Conservation (phyloP, 208 protist genomes). For the Phytomonas serpens region DNA sequence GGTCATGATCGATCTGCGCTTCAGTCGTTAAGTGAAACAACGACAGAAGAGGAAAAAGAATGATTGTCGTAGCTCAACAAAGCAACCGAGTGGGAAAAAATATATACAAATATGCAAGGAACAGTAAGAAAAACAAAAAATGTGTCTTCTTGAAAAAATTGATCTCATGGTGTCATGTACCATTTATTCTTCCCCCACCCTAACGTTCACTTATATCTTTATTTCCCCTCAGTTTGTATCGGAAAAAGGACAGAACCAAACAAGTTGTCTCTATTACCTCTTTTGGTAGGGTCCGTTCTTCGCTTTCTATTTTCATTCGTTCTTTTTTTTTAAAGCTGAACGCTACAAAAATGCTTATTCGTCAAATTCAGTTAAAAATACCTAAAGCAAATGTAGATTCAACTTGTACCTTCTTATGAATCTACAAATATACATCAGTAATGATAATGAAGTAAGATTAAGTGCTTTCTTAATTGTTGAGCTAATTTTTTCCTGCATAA, state of each 20-base stretch:
- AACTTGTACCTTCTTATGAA: not conserved
- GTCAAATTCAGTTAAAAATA: not conserved
- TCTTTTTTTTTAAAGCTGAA: not conserved
- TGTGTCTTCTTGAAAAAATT: not conserved
- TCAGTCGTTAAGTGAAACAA: slow-evolving; percentile 38
- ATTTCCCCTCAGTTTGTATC: not conserved
- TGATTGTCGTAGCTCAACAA: not conserved
- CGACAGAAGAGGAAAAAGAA: slow-evolving; percentile 5
- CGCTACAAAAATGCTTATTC: not conserved
- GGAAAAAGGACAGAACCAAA: not conserved
- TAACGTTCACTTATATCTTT: not conserved
- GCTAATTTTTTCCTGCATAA: not conserved
- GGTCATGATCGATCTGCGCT: slow-evolving; percentile 69
- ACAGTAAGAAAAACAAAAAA: slow-evolving; percentile 7
- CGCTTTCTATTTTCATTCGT: slow-evolving; percentile 4
- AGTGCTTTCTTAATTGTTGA: not conserved
- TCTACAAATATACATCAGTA: not conserved
- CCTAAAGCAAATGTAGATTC: not conserved
- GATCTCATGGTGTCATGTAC: slow-evolving; percentile 3
- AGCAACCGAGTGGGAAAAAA: not conserved
- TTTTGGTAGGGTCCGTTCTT: not conserved
- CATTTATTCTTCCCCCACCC: not conserved
- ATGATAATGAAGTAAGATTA: not conserved
- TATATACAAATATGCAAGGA: not conserved
- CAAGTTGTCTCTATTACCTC: slow-evolving; percentile 11